Evolutionary conservation across 768 basidiomycete genomes (phyloP), one percentile per base, ranked within the genome.

Genomic region (Mycena pura): DNA sequence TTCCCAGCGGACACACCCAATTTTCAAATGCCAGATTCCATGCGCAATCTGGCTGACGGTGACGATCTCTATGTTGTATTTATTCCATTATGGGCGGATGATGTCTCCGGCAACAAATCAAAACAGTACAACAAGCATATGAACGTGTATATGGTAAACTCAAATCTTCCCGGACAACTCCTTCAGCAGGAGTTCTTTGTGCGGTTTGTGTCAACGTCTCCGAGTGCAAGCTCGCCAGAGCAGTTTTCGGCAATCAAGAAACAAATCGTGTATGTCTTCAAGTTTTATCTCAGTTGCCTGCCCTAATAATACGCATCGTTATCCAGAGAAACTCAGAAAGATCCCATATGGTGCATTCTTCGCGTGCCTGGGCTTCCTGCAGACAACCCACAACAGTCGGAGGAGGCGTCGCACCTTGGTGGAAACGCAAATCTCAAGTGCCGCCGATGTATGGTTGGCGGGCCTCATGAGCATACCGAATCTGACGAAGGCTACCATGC

Each of bases 121-220:
- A 78, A 78, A 59, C 73, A 76, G 46, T 77, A 74, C 53, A 76
- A 78, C 50, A 55, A 66, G 6, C 76, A 77, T 52, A 71, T 57
- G 6, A 77, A 77, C 52, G 51, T 75, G 5, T 77, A 75, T 40
- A 43, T 73, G 2, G 52, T 65, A 19, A 72, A 76, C 56, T 34
- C 63, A 0, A 74, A 67, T 46, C 19, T 76, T 0, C 74, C 76
- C 10, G 65, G 71, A n/a, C 53, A 44, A 0, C 31, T 49, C 8
- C 60, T 69, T 0, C 15, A 58, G 13, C 76, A 76, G 48, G 73
- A 77, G 50, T 76, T 69, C 51, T 71, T 71, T 62, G 60, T 76
- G n/a, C 66, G 67, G 2, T 77, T 74, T 52, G 48, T 46, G 17
- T 70, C 74, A 3, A 77, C 75, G 0, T 78, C 75, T 5, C 69